Evolutionary conservation across 257 asterid species (phyloP).

Genomic region (Gentiana straminea): DNA sequence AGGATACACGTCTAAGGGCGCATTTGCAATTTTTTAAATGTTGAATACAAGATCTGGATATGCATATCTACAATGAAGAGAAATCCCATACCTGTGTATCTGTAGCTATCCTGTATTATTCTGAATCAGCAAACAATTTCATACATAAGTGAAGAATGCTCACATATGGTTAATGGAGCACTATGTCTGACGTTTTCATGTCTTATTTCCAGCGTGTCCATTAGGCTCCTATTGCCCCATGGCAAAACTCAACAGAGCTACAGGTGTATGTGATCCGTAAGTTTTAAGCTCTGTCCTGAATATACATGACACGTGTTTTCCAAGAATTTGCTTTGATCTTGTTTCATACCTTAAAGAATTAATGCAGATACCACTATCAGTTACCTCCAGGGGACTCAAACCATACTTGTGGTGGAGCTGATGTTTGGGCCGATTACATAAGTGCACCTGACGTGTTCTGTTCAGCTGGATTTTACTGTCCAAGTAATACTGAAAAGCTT

Average conservation of each 20-base stretch:
- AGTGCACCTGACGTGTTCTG: conserved; percentile 64
- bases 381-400: conserved; percentile 78
- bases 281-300: conserved; percentile 21
- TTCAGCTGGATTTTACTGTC: conserved; percentile 85
- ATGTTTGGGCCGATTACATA: conserved; percentile 74
- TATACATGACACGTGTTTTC: conserved; percentile 1
- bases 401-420: conserved; percentile 92
- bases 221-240: conserved; percentile 86
- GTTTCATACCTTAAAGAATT: conserved; percentile 7
- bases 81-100: too few species aligned
- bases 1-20: too few species aligned
- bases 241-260: conserved; percentile 51
- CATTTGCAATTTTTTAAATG: too few species aligned
- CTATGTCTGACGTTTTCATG: conserved; percentile 13
- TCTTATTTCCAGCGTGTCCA: conserved; percentile 61
- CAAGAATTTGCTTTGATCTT: conserved; percentile 5
- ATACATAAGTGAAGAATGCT: too few species aligned
- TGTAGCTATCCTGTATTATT: too few species aligned
- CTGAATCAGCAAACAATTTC: too few species aligned
- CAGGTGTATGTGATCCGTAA: conserved; percentile 96
- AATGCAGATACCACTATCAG: conserved; percentile 72
- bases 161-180: conserved; percentile 1
- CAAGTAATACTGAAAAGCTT: conserved; percentile 47
- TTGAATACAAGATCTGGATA: too few species aligned
- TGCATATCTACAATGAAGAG: too few species aligned